Base-by-base conservation (phyloP, 2,329 filamentous ascomycete genomes). In the Metarhizium anisopliae region DNA sequence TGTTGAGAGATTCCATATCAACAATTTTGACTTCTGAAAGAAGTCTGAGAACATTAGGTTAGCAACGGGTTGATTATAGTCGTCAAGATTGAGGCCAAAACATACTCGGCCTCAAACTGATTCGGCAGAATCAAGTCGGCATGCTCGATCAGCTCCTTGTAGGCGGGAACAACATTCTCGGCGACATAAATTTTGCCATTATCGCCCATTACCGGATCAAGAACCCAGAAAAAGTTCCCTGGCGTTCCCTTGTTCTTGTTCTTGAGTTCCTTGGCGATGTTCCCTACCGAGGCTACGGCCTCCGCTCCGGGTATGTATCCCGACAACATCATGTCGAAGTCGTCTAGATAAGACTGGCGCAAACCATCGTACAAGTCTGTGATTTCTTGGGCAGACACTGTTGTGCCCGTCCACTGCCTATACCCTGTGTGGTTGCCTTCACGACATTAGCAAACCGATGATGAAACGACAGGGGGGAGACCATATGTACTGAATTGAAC, bases 141-240 rank as follows among this genome's bases (percentile, higher is more conserved):
- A 64, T 93, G 80, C 40, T 79, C 79, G 25, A 97, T 76, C 56
- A 96, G 77, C 29, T 77, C 77, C 72, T 90, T 93, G 71, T 97
- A 99, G 14, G 89, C 91, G 0, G 92, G 92, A 16, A 97, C 89
- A 3, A 95, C 90, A 60, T 95, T 90, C 63, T 93, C 86, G 6
- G 87, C 89, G 7, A 99, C 93, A 67, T 99, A 99, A 13, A 99
- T 78, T 62, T 82, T 84, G 52, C 91, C 94, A 65, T 96, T 91
- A 68, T 99, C 94, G 35, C 94, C 94, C 94, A 99, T 99, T 51
- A 99, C 94, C 0, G 95, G 94, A 69, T 99, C 94, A 30, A 99
- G 80, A 2, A 96, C 90, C 93, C 93, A 97, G 73, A 97, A 97
- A 75, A 97, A 96, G 50, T 80, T 84, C 0, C 90, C 89, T 0